phyloP scores from a whole-genome alignment of 1,139 yeast genomes.

The Kodamaea suecica region DNA sequence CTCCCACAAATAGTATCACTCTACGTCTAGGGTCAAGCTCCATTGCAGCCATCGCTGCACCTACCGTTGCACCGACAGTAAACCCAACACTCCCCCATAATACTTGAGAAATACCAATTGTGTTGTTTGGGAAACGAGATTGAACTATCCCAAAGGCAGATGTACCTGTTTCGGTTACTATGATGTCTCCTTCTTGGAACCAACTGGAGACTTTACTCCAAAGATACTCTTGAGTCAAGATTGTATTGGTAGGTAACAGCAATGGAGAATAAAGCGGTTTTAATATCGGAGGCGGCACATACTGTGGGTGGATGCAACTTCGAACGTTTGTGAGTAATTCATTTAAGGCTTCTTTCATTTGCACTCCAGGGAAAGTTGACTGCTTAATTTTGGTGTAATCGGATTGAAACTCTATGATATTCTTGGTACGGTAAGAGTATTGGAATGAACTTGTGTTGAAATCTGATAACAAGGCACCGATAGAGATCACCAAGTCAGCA shows the following conservation, averaged over 20 bases:
- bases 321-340: conserved; percentile 41
- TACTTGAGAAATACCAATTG: conserved; percentile 39
- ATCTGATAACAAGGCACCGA: conserved; percentile 83
- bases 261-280: conserved; percentile 24
- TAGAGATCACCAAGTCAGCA: conserved; percentile 72
- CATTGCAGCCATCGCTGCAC: conserved; percentile 41
- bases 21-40: conserved; percentile 68
- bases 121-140: conserved; percentile 33
- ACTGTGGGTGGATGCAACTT: conserved; percentile 29
- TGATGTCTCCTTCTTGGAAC: conserved; percentile 36
- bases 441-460: conserved; percentile 90
- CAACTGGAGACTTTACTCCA: conserved; percentile 34
- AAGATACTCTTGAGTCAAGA: conserved; percentile 34
- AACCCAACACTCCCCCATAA: conserved; percentile 34
- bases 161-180: conserved; percentile 41
- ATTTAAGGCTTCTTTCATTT: conserved; percentile 67
- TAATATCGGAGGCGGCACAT: conserved; percentile 42
- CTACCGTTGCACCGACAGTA: conserved; percentile 31
- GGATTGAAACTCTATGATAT: conserved; percentile 86
- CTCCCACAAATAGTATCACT: conserved; percentile 82
- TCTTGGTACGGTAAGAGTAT: conserved; percentile 74
- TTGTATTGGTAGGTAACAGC: conserved; percentile 20
- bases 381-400: conserved; percentile 74
- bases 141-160: conserved; percentile 43
- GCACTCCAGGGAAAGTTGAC: conserved; percentile 75